Evolutionary conservation across 192 early-diverging fungal species (phyloP), one percentile per base, ranked within the genome.

Genomic region (Coemansia sp.): DNA sequence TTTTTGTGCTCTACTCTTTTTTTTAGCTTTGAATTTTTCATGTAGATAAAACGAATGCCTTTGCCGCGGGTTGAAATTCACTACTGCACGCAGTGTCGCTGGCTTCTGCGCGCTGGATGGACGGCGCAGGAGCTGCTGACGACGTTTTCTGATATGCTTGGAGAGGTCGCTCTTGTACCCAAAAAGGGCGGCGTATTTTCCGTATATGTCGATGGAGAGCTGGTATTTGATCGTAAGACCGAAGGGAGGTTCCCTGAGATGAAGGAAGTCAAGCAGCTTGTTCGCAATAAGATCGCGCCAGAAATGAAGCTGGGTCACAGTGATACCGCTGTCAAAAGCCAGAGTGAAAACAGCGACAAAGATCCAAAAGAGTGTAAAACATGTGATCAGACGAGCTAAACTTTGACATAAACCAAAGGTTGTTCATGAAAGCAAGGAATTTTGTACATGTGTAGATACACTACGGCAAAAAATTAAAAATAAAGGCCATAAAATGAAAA

Each of bases 231-330:
- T 72, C 84, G 91, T 67, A 90, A 88, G 66, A 66, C 86, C 15
- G 83, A 87, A 61, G 86, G 83, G 14, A 65, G 87, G 43, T 92
- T 92, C 76, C 91, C 91, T 12, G 91, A 92, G 73, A 87, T 91
- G 79, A 92, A 92, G 72, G 89, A 90, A 61, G 76, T 89, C 68
- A 92, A 92, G 76, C 90, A 91, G 76, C 72, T 87, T 20, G 84
- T 91, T 1, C 80, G 91, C 58, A 84, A 89, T 60, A 73, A 84
- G 20, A 79, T 92, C 56, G 85, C 87, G 28, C 91, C 91, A 0
- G 85, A 80, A 18, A 90, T 89, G 85, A 70, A 75, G 4, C 85
- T 92, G 39, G 91, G 91, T 18, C 91, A 92, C 54, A 89, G 88
- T 59, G 91, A 92, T 63, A 76, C 74, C 20, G 65, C 68, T 12